Base-by-base conservation (phyloP, 495 filamentous ascomycete genomes). In the Daldinia childiae region DNA sequence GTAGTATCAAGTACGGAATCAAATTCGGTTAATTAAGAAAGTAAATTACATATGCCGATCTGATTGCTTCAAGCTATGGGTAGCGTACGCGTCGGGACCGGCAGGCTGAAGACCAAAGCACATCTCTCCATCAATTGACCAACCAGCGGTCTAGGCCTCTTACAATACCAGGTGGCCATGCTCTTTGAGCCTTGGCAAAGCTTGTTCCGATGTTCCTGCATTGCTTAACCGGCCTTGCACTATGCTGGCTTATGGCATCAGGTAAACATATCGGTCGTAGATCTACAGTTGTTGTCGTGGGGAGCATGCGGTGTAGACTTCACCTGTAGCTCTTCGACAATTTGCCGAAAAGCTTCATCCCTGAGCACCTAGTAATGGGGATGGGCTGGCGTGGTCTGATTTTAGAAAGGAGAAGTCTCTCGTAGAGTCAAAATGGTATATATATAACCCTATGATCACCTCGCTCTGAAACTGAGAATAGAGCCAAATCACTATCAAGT, bases 21-120 rank as follows among this genome's bases (percentile, higher is more conserved):
- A 45, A 48, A 24, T 17, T 17, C 60, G 69, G 69, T 64, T 68
- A 72, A 68, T 72, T 61, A 36, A 30, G 17, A 21, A 64, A 19
- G 41, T 58, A 72, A 64, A 68, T 72, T 72, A 34, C 54, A 19
- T 83, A 82, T 36, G 76, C 77, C 70, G 87, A 80, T 17, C 55
- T 76, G 29, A 77, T 36, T 59, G 74, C 39, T 81, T 81, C 12
- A 73, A 64, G 32, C 74, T 69, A 63, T 82, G 86, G 7, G 77
- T 55, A 70, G 87, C 85, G 30, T 79, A 68, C 12, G 87, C 77
- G 39, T 80, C 72, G 6, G 79, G 74, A 5, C 80, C 83, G 14
- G 57, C 57, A 1, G 72, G 62, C 72, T 83, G 57, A 87, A 54
- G 5, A 79, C 83, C 82, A 72, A 85, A 79, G 38, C 85, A 78